Evolutionary conservation across 2,329 filamentous ascomycete species (phyloP).

Genomic region (Colletotrichum acutatum): DNA sequence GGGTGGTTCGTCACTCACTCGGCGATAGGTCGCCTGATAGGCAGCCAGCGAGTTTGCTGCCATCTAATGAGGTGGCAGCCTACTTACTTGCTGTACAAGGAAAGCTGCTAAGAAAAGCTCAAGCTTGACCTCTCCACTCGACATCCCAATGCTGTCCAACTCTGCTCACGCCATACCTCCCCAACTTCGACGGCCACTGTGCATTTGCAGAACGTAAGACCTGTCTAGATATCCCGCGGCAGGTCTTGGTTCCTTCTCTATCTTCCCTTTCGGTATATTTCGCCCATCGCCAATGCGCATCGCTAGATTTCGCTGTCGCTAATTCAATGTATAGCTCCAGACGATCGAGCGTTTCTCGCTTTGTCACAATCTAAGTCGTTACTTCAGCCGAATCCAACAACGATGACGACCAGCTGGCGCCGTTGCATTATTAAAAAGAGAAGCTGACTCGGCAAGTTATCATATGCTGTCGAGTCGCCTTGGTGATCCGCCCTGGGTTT

Average conservation of each 20-base stretch:
- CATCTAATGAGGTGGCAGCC: not conserved
- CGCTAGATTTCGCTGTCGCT: not conserved
- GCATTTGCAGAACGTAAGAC: not conserved
- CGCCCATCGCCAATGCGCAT: not conserved
- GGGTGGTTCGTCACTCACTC: not conserved
- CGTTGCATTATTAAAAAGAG: not conserved
- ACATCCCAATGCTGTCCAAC: not conserved
- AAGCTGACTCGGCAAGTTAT: conserved; percentile 9
- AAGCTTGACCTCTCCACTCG: not conserved
- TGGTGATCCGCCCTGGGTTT: not conserved
- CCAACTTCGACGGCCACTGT: not conserved
- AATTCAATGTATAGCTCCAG: not conserved
- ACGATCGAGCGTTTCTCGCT: not conserved
- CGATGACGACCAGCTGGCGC: not conserved
- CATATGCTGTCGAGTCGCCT: not conserved
- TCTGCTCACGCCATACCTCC: not conserved
- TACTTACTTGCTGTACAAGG: not conserved
- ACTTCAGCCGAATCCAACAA: not conserved
- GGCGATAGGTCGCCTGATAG: not conserved
- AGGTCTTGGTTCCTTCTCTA: not conserved
- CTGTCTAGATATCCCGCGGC: not conserved
- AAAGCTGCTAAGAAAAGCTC: not conserved
- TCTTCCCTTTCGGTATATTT: not conserved
- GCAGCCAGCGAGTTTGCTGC: not conserved
- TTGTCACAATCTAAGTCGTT: not conserved